Conservation (phyloP, 2,329 filamentous ascomycete species). For the Fusarium mangiferae region DNA sequence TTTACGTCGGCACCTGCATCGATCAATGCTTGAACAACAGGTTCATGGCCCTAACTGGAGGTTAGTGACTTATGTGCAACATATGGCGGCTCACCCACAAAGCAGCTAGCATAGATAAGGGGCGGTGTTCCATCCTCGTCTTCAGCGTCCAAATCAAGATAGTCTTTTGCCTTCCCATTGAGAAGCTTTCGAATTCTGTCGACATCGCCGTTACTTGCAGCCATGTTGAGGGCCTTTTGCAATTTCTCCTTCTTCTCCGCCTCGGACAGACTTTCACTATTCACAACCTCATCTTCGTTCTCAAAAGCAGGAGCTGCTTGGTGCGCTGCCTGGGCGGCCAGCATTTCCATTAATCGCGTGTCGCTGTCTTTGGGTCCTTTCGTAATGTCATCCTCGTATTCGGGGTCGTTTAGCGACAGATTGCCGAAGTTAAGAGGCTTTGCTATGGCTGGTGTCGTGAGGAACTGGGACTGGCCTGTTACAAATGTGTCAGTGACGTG, state of each 20-base stretch:
- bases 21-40: conserved; percentile 85
- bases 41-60: conserved; percentile 77
- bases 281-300: conserved; percentile 82
- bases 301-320: conserved; percentile 77
- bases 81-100: conserved; percentile 68
- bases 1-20: conserved; percentile 90
- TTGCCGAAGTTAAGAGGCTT: conserved; percentile 85
- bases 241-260: conserved; percentile 82
- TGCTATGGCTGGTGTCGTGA: conserved; percentile 85
- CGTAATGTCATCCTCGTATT: conserved; percentile 71
- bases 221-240: conserved; percentile 92
- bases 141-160: conserved; percentile 84
- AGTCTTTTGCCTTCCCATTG: conserved; percentile 75
- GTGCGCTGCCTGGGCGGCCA: conserved; percentile 89
- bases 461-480: conserved; percentile 92
- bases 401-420: conserved; percentile 82
- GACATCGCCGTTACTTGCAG: conserved; percentile 94
- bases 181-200: conserved; percentile 82
- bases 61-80: conserved; percentile 2
- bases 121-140: conserved; percentile 98
- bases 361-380: conserved; percentile 79
- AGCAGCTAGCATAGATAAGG: conserved; percentile 97
- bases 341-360: conserved; percentile 91
- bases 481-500: conserved; percentile 41
- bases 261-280: conserved; percentile 77